Percentiles rank a stretch among this genome's conserved stretches.
phyloP scores from a whole-genome alignment of 352 stramenopile genomes.

The Globisporangium cylindrosporum region DNA sequence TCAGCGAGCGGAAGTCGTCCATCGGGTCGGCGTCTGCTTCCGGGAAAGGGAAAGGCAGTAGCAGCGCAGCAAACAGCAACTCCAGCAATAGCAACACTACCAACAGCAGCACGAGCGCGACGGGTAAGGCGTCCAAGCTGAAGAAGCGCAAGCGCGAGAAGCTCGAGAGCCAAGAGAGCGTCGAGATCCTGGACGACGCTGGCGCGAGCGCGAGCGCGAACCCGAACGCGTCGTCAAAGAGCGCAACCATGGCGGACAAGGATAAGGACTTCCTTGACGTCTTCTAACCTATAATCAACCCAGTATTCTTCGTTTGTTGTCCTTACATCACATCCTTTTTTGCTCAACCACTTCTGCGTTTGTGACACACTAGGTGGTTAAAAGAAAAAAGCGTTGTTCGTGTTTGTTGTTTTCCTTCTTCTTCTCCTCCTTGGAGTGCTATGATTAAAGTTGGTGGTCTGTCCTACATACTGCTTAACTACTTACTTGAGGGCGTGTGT shows the following conservation, averaged over 20 bases:
- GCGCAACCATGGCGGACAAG: slow-evolving; percentile 20
- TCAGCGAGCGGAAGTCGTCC: slow-evolving; percentile 21
- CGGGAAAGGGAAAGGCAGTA: slow-evolving; percentile 20
- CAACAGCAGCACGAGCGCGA: slow-evolving; percentile 8
- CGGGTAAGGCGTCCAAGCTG: slow-evolving; percentile 38
- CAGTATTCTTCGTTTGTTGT: background rate
- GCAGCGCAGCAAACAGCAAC: background rate
- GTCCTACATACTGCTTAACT: slow-evolving; percentile 8
- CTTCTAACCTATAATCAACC: slow-evolving; percentile 28
- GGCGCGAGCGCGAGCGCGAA: slow-evolving; percentile 14
- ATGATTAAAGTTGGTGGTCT: background rate
- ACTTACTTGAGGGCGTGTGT: background rate
- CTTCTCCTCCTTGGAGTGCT: background rate
- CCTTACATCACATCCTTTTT: background rate
- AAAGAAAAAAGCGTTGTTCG: background rate
- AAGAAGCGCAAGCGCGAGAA: slow-evolving; percentile 57
- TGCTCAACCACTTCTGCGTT: background rate
- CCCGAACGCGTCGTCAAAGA: slow-evolving; percentile 2
- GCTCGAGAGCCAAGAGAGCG: slow-evolving; percentile 20
- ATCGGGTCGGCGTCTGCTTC: slow-evolving; percentile 3
- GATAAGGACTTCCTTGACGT: slow-evolving; percentile 54
- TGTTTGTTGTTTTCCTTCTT: background rate
- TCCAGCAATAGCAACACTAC: background rate
- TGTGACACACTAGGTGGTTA: background rate
- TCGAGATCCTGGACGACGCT: slow-evolving; percentile 6